Conservation (phyloP, 108 stramenopile species). For the Cylindrotheca closterium region DNA sequence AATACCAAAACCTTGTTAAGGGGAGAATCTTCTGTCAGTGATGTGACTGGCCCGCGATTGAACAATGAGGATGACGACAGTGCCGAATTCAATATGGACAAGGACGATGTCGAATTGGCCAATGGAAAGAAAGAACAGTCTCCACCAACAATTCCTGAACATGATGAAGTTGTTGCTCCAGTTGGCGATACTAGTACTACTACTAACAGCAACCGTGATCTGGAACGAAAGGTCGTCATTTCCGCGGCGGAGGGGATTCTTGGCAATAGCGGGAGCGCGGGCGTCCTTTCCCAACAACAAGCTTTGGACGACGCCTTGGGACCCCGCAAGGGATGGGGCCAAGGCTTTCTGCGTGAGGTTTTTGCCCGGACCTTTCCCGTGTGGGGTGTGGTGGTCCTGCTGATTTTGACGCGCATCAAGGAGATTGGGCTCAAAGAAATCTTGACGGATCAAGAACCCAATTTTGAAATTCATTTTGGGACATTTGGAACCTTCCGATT, state of each 20-base stretch:
- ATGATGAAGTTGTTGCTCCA: constrained; percentile 6
- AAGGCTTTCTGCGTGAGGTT: constrained; percentile 44
- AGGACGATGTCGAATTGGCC: neutral
- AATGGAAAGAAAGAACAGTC: constrained; percentile 10
- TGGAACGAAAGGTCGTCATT: neutral
- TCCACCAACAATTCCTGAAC: no score
- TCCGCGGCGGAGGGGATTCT: constrained; percentile 5
- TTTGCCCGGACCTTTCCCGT: constrained; percentile 52
- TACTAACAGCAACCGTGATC: neutral
- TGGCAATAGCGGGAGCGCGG: neutral
- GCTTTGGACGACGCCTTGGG: constrained; percentile 43
- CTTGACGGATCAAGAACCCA: constrained; percentile 32
- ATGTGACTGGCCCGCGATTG: no score
- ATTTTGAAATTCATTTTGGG: constrained; percentile 52
- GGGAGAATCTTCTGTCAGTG: no score
- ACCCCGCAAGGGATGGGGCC: constrained; percentile 44
- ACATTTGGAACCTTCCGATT: constrained; percentile 59
- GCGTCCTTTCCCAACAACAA: neutral
- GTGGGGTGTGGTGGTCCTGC: constrained; percentile 48
- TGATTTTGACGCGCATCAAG: constrained; percentile 51
- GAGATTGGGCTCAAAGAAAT: constrained; percentile 46
- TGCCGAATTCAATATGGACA: neutral
- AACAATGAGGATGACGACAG: no score
- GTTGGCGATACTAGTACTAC: constrained; percentile 11
- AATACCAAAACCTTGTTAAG: no score